phyloP scores from a whole-genome alignment of 805 yeast species.

The Starmerella tilneyi region DNA sequence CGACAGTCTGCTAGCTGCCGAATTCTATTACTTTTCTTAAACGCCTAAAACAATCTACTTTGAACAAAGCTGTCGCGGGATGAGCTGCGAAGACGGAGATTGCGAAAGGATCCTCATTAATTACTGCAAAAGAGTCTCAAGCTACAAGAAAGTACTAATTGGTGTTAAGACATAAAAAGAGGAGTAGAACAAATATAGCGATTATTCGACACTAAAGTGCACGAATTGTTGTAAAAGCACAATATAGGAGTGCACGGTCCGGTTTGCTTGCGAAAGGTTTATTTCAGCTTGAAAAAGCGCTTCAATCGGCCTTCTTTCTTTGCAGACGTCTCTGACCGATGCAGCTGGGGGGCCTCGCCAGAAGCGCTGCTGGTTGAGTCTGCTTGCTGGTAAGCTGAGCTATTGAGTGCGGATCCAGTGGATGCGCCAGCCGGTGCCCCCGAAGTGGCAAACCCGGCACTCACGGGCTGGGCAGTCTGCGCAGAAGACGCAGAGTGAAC shows the following conservation, averaged over 20 bases:
- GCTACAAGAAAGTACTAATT: neutral
- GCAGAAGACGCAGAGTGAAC: no score
- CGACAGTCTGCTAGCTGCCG: no score
- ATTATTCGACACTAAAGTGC: no score
- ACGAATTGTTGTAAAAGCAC: neutral
- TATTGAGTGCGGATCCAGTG: neutral
- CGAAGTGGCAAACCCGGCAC: no score
- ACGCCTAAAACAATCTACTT: no score
- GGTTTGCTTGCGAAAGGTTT: neutral
- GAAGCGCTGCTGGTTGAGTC: neutral
- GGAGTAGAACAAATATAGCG: neutral
- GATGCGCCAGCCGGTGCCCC: no score
- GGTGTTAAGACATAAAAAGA: neutral
- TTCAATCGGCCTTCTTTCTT: conserved; percentile 10
- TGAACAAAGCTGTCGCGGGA: no score
- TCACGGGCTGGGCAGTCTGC: no score
- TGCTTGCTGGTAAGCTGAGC: no score
- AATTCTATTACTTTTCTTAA: no score
- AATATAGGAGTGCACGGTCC: neutral
- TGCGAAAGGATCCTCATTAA: no score
- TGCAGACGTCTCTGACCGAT: conserved; percentile 1
- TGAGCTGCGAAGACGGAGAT: no score
- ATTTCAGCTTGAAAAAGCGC: conserved; percentile 14
- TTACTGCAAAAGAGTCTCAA: neutral
- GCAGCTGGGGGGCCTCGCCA: neutral